Evolutionary conservation across 2,329 filamentous ascomycete genomes (phyloP).

Genomic region (Sordariomycetes sp.): DNA sequence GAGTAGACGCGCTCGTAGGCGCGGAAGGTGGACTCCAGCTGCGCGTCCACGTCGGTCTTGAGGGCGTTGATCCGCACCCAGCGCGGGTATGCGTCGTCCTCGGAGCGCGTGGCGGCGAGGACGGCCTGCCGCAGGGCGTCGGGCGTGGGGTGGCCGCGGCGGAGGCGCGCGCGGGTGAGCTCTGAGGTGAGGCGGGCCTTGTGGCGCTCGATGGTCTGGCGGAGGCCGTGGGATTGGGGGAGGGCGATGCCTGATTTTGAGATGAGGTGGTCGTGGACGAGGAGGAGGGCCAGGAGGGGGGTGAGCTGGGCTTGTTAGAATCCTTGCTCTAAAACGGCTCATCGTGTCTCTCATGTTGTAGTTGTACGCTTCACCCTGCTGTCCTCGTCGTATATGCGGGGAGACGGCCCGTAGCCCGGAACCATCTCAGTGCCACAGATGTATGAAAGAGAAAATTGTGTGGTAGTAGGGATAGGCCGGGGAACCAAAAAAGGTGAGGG

Average conservation of each 20-base stretch:
- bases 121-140: constrained; percentile 53
- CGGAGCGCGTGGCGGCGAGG: constrained; percentile 34
- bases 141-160: constrained; percentile 57
- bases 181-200: constrained; percentile 73
- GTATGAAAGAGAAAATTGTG: neutral
- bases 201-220: constrained; percentile 66
- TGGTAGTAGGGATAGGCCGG: neutral
- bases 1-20: constrained; percentile 45
- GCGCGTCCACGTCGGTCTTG: constrained; percentile 56
- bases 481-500: neutral
- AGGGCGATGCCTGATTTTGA: constrained; percentile 75
- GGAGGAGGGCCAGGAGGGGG: constrained; percentile 66
- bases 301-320: constrained; percentile 47
- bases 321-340: neutral
- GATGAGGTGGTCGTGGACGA: constrained; percentile 79
- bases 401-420: neutral
- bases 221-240: constrained; percentile 67
- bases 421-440: neutral
- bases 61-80: constrained; percentile 87
- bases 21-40: constrained; percentile 66
- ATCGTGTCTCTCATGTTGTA: too few relatives aligned
- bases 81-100: constrained; percentile 58
- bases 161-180: constrained; percentile 67
- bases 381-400: neutral
- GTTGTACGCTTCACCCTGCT: too few relatives aligned